phyloP scores from a whole-genome alignment of 306 rosid genomes.

The Cucumis melo region DNA sequence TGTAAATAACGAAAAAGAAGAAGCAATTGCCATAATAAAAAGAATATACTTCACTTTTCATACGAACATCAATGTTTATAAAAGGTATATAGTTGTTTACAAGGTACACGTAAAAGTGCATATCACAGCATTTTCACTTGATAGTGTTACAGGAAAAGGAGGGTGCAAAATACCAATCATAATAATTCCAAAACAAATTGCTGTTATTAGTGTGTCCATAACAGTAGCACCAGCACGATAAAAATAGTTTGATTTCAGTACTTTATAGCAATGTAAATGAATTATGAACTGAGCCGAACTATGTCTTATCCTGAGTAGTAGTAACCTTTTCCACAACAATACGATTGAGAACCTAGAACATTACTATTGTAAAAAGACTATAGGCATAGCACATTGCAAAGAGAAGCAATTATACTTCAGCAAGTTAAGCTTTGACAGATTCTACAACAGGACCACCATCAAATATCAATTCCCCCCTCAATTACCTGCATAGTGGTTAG shows the following conservation, averaged over 20 bases:
- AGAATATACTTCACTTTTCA: neutral
- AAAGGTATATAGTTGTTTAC: neutral
- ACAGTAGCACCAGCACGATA: neutral
- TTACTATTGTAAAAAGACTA: neutral
- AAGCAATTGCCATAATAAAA: neutral
- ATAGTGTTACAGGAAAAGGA: neutral
- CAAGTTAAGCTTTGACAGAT: slow-evolving; percentile 1
- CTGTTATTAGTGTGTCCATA: neutral
- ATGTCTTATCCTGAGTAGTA: neutral
- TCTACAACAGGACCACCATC: neutral
- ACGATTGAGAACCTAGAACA: neutral
- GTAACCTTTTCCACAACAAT: neutral
- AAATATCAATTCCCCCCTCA: neutral
- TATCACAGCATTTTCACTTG: neutral
- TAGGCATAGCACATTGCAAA: neutral
- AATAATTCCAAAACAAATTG: neutral
- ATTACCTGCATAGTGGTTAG: neutral
- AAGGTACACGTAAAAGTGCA: neutral
- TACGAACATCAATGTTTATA: neutral
- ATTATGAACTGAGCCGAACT: neutral
- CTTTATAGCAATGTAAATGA: neutral
- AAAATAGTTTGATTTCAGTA: neutral
- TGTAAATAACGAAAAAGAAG: neutral
- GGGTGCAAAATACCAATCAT: neutral
- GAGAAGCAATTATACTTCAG: neutral